phyloP scores from a whole-genome alignment of 352 stramenopile genomes.

The Globisporangium heterothallicum region DNA sequence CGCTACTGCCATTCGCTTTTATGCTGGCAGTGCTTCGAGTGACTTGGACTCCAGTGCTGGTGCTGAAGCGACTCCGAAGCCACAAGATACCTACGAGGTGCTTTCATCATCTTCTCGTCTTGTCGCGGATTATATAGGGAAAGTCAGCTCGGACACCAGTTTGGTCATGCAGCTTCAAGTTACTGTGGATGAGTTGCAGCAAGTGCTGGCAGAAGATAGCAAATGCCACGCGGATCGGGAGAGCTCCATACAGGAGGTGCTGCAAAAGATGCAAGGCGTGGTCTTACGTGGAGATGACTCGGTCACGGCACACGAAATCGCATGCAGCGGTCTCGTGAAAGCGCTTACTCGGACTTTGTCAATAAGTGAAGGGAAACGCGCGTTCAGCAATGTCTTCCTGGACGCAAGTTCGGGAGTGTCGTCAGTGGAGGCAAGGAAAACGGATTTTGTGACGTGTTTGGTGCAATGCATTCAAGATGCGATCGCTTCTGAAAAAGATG shows the following conservation, averaged over 20 bases:
- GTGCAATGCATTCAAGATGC: constrained; percentile 47
- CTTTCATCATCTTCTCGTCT: constrained; percentile 28
- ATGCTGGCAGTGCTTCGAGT: constrained; percentile 15
- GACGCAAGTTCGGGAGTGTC: neutral
- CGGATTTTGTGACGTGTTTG: constrained; percentile 21
- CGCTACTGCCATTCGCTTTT: constrained; percentile 43
- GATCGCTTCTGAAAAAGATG: constrained; percentile 60
- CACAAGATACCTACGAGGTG: constrained; percentile 18
- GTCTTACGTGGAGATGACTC: constrained; percentile 21
- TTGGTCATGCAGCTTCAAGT: constrained; percentile 26
- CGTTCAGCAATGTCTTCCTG: constrained; percentile 34
- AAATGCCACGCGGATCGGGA: neutral
- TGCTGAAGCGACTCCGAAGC: neutral
- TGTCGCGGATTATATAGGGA: constrained; percentile 36
- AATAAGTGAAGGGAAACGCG: constrained; percentile 18
- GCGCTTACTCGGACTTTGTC: constrained; percentile 31
- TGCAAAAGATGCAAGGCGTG: constrained; percentile 26
- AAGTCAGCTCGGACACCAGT: constrained; percentile 24
- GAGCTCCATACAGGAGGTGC: constrained; percentile 4
- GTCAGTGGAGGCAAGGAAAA: neutral
- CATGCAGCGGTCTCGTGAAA: constrained; percentile 46
- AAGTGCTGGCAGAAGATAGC: neutral
- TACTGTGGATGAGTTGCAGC: constrained; percentile 24
- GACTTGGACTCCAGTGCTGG: too few relatives aligned
- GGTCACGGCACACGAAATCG: constrained; percentile 58